Evolutionary conservation across 495 filamentous ascomycete species (phyloP).

Genomic region (Pseudevernia furfuracea): DNA sequence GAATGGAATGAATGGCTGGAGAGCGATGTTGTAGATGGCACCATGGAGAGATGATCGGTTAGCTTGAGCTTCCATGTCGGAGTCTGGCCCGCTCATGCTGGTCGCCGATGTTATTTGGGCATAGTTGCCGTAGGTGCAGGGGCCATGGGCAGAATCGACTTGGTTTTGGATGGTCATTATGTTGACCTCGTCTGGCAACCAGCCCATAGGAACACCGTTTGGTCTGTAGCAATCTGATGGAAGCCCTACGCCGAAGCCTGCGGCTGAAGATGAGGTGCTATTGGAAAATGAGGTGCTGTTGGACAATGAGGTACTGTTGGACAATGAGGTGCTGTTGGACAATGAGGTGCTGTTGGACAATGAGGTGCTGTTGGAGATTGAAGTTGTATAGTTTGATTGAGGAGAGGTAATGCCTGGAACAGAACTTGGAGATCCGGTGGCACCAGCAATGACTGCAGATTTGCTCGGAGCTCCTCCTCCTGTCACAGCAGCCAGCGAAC

Average conservation of each 20-base stretch:
- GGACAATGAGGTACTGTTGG: neutral
- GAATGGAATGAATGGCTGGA: constrained; percentile 15
- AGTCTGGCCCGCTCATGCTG: neutral
- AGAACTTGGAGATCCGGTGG: neutral
- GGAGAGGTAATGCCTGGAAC: neutral
- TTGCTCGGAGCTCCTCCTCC: neutral
- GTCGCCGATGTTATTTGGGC: constrained; percentile 11
- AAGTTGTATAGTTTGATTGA: neutral
- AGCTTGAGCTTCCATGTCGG: neutral
- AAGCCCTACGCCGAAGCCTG: neutral
- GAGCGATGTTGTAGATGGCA: constrained; percentile 16
- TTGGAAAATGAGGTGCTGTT: neutral
- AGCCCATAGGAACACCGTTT: constrained; percentile 16
- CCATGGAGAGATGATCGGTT: neutral
- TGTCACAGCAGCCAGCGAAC: neutral
- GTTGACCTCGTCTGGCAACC: constrained; percentile 5
- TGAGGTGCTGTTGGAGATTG: neutral
- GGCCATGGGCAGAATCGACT: neutral
- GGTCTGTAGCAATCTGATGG: constrained; percentile 1
- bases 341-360: neutral
- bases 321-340: neutral
- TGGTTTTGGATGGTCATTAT: neutral
- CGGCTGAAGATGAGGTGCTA: neutral
- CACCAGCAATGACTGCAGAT: neutral
- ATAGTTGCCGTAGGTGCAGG: constrained; percentile 20